Percentiles rank a stretch among this genome's conserved stretches.
phyloP scores from a whole-genome alignment of 345 rosid genomes.

The Eucalyptus tenuipes region DNA sequence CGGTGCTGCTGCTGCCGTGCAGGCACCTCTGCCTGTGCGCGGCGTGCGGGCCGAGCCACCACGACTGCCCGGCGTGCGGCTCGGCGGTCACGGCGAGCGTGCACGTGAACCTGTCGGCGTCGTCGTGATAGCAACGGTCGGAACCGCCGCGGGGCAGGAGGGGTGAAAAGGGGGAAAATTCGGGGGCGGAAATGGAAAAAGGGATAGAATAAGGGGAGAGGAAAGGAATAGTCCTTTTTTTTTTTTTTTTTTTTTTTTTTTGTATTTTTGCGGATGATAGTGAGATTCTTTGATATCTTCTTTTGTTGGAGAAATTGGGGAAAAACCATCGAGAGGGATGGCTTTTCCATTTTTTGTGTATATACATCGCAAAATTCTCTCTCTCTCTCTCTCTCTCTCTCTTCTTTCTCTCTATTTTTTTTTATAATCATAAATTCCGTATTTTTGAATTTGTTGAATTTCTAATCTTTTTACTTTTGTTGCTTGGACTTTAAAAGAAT shows the following conservation, averaged over 20 bases:
- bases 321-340: background rate
- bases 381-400: background rate
- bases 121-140: constrained; percentile 1
- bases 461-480: background rate
- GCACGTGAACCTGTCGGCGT: constrained; percentile 43
- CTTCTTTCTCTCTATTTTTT: too few species aligned
- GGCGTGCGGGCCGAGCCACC: background rate
- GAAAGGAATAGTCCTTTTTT: background rate
- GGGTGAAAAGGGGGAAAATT: background rate
- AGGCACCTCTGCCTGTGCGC: constrained; percentile 70
- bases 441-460: background rate
- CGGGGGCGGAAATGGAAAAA: background rate
- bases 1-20: constrained; percentile 78
- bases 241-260: background rate
- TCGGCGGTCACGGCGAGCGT: constrained; percentile 36
- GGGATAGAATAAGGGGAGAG: background rate
- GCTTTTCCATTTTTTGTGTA: background rate
- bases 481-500: background rate
- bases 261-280: background rate
- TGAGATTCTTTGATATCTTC: background rate
- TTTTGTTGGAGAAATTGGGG: background rate
- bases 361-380: background rate
- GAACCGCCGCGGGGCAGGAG: background rate
- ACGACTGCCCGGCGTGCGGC: background rate
- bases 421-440: background rate